Base-by-base conservation (phyloP, 169 alveolate genomes). In the Plasmodium berghei region DNA sequence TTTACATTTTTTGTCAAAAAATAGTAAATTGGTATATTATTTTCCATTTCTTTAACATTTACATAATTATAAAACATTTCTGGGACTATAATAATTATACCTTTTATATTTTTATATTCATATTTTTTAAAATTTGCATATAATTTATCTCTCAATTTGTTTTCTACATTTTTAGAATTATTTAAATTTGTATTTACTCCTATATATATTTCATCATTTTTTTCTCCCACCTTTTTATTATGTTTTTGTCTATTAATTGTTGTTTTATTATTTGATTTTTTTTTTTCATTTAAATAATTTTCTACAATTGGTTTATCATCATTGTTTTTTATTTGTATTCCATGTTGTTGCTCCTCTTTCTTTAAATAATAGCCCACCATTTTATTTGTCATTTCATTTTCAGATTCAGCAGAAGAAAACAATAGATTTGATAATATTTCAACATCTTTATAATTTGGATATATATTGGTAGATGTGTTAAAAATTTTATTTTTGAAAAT, bases 21-120 rank as follows among this genome's bases (percentile, higher is more conserved):
- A 69, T 77, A 77, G 45, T 77, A 77, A 20, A 77, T 40, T 16
- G 89, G 89, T 9, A 52, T 56, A 16, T 58, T 42, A 3, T 49
- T 77, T 42, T 62, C 16, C 74, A 77, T 56, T 5, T 77, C 89
- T 24, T 77, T 70, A 34, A 77, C 16, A 70, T 77, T 64, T 52
- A 62, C 34, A 26, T 77, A 77, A 52, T 77, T 77, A 42, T 77
- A 77, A 77, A 56, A 77, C 20, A 77, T 63, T 64, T 77, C 89
- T 5, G 89, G 89, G 0, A 77, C 70, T 1, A 77, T 77, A 49
- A 77, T 58, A 18, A 77, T 77, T 40, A 77, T 64, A 0, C 89
- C 89, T 26, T 77, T 77, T 24, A 77, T 45, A 40, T 77, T 77
- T 64, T 77, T 77, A 58, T 63, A 77, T 16, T 77, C 66, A 74